Evolutionary conservation across 768 basidiomycete species (phyloP), one percentile per base, ranked within the genome.

Genomic region (Rickenella mellea): DNA sequence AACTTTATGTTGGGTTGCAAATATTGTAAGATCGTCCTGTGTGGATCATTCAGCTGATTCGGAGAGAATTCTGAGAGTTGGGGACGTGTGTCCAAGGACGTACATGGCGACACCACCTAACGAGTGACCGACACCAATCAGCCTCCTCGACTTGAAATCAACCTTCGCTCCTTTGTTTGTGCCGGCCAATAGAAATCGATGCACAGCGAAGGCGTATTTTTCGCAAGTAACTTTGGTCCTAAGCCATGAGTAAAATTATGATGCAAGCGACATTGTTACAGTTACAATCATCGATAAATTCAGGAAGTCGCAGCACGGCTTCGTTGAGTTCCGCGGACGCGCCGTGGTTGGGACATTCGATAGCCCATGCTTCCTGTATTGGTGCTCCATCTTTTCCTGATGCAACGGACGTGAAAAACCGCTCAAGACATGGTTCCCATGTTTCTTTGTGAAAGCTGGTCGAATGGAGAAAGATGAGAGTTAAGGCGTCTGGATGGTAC

Each of bases 371-470:
- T 50, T 80, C 67, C 63, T 17, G 78, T 67, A 43, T 63, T 62
- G 21, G 63, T 48, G n/a, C 14, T 17, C 35, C 35, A 39, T 26
- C 51, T 9, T 45, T 36, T 24, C 40, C 39, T 27, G 44, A 31
- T 14, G 59, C 55, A 20, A 63, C 54, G 0, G n/a, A n/a, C n/a
- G 56, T 33, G 39, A 80, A 74, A 19, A 84, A 48, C 11, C 60
- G 62, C 19, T 66, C 64, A 11, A 83, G 48, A 3, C 72, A 68
- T 1, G 81, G 78, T 48, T 80, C 77, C 79, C 78, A 83, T 2
- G 73, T 77, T 59, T 84, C 81, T 55, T 83, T 83, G 61, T 81
- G 80, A 51, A 80, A 83, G 55, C 80, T 79, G 2, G 81, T 83
- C 4, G 78, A 74, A 54, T 83, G 81, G 2, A 81, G 60, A n/a